These are phyloP conservation scores for Hibiscus trionum DNA, from an alignment of 345 rosid genomes.

Conservation along the genomic window DNA sequence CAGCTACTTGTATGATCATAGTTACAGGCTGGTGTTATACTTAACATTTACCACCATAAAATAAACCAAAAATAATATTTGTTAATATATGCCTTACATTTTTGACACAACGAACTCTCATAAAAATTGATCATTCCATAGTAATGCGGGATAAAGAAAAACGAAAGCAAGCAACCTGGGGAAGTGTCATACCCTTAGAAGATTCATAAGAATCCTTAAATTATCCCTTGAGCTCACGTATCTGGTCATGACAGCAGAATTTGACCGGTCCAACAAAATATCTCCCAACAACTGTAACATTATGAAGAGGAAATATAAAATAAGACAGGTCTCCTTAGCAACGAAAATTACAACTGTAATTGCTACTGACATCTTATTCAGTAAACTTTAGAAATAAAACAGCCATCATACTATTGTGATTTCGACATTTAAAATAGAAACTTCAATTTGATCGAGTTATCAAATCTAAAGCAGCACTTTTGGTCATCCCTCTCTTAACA, in stretches of 20 bases:
- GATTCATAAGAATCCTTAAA: constrained; percentile 91
- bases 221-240: constrained; percentile 87
- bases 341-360: background rate
- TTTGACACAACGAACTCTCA: background rate
- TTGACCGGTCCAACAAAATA: constrained; percentile 82
- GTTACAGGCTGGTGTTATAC: background rate
- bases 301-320: background rate
- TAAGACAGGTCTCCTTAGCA: background rate
- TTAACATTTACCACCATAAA: background rate
- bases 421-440: background rate
- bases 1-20: background rate
- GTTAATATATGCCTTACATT: background rate
- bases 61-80: no score
- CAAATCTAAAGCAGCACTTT: background rate
- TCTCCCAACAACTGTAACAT: constrained; percentile 66
- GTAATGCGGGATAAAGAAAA: background rate
- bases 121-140: background rate
- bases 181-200: constrained; percentile 57
- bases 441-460: background rate
- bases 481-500: background rate
- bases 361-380: background rate
- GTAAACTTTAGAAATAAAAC: background rate
- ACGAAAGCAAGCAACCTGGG: background rate
- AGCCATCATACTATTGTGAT: background rate
- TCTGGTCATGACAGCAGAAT: constrained; percentile 67